Evolutionary conservation across 2,329 filamentous ascomycete species (phyloP).

Genomic region (Paraconiothyrium brasiliense): DNA sequence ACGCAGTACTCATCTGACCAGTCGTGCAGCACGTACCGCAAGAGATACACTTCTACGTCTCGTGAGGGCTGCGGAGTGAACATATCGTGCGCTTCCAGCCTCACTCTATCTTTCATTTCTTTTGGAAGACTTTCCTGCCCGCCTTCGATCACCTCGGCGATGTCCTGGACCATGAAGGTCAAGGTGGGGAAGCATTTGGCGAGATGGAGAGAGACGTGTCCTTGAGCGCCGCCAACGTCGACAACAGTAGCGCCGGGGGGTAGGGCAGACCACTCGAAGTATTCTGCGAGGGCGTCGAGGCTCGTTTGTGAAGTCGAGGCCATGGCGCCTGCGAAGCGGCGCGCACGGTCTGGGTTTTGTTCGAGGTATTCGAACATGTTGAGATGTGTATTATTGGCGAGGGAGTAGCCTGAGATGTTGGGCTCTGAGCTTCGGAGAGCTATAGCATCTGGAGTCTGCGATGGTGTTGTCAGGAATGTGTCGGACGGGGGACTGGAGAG

Average conservation of each 20-base stretch:
- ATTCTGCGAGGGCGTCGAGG: neutral
- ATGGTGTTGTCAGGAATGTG: neutral
- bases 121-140: constrained; percentile 12
- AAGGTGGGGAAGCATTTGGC: constrained; percentile 15
- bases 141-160: constrained; percentile 11
- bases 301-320: constrained; percentile 2
- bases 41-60: constrained; percentile 56
- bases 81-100: constrained; percentile 22
- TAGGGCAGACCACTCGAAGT: constrained; percentile 4
- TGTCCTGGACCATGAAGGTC: constrained; percentile 21
- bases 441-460: constrained; percentile 19
- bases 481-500: neutral
- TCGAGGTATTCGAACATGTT: constrained; percentile 15
- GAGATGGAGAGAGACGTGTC: constrained; percentile 16
- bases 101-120: constrained; percentile 6
- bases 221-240: constrained; percentile 23
- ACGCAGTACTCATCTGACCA: constrained; percentile 18
- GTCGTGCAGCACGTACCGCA: constrained; percentile 68
- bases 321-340: constrained; percentile 19
- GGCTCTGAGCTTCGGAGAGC: constrained; percentile 16
- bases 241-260: constrained; percentile 15
- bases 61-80: constrained; percentile 22
- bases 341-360: constrained; percentile 12
- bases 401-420: constrained; percentile 12
- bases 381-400: constrained; percentile 14